phyloP scores from a whole-genome alignment of 148 eudicot species.

The Dysphania ambrosioides region DNA sequence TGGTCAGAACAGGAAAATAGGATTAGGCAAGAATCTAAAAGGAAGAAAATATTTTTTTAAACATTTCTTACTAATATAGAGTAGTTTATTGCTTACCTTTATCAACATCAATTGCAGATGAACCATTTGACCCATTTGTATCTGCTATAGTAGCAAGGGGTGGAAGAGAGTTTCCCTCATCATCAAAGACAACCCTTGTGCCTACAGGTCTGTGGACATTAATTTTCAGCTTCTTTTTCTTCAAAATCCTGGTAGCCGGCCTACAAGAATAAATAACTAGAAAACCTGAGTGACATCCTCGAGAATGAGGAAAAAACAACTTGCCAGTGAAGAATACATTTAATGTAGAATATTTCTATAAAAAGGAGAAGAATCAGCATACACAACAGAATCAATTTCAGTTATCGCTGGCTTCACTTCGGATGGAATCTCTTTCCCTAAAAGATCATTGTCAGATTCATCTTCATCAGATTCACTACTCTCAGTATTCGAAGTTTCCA shows the following conservation, averaged over 20 bases:
- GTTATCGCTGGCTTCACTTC: slow-evolving; percentile 38
- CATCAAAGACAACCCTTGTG: slow-evolving; percentile 80
- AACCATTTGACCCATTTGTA: slow-evolving; percentile 25
- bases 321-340: not conserved
- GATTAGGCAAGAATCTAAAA: not conserved
- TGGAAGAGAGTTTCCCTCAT: slow-evolving; percentile 63
- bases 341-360: not conserved
- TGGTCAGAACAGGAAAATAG: not conserved
- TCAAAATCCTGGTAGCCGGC: slow-evolving; percentile 59
- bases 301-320: not conserved
- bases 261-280: slow-evolving; percentile 33
- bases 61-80: not conserved
- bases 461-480: slow-evolving; percentile 33
- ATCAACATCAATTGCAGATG: slow-evolving; percentile 45
- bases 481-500: slow-evolving; percentile 23
- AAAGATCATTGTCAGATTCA: slow-evolving; percentile 38
- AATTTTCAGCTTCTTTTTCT: slow-evolving; percentile 89
- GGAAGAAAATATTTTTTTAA: not conserved
- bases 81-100: slow-evolving; percentile 41
- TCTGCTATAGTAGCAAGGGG: slow-evolving; percentile 80
- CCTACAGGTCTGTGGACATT: slow-evolving; percentile 84
- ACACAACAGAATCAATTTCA: slow-evolving; percentile 43
- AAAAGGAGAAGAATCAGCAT: slow-evolving; percentile 28
- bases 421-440: slow-evolving; percentile 26
- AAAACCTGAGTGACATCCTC: not conserved